Evolutionary conservation across 2,329 filamentous ascomycete species (phyloP).

Genomic region (Fusarium goolgardi): DNA sequence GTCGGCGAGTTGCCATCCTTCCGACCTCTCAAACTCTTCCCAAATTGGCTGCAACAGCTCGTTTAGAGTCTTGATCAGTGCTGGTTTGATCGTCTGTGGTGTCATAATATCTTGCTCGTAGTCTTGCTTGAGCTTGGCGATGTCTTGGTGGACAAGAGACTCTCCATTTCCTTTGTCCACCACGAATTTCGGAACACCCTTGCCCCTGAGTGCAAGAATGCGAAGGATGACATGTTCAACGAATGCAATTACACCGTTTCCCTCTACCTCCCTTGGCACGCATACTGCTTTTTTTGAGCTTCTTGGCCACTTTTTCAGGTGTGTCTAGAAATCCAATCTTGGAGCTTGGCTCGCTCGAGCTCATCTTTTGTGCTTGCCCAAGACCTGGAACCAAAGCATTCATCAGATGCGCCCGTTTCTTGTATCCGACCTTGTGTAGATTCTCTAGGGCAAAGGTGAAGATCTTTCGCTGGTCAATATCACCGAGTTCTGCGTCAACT

Average conservation of each 20-base stretch:
- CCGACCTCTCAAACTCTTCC: neutral
- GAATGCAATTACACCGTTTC: neutral
- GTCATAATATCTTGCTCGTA: neutral
- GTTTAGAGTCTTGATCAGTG: neutral
- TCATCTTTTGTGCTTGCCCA: slow-evolving; percentile 7
- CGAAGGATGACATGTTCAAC: slow-evolving; percentile 4
- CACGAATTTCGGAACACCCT: neutral
- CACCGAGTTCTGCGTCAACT: neutral
- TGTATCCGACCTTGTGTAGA: neutral
- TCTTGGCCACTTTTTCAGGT: neutral
- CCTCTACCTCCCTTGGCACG: neutral
- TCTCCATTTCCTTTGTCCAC: neutral
- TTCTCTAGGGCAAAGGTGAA: neutral
- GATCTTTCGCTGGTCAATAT: neutral
- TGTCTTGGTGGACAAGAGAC: neutral
- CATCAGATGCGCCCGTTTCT: neutral
- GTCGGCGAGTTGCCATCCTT: neutral
- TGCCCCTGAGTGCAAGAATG: neutral
- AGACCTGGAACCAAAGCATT: neutral
- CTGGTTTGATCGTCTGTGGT: neutral
- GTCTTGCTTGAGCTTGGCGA: neutral
- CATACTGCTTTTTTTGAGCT: neutral
- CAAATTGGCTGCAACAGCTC: neutral
- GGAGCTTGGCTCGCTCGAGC: neutral
- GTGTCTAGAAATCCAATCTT: neutral